Evolutionary conservation across 306 rosid species (phyloP), one percentile per base, ranked within the genome.

Genomic region (Sicyos edulis): DNA sequence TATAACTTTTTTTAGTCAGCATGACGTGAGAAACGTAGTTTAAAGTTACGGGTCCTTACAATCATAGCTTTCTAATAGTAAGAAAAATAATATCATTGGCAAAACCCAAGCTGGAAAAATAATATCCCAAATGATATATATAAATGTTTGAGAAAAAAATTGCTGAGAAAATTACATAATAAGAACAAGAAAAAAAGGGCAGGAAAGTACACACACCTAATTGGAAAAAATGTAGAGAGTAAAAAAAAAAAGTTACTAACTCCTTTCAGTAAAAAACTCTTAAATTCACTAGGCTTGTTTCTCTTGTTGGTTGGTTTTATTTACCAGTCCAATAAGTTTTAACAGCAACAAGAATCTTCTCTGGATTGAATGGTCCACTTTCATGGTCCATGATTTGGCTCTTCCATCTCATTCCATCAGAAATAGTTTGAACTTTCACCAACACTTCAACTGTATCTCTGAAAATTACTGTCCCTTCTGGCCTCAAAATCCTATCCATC

Each of bases 401-500:
- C 67, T 75, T 89, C 96, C 97, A 95, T 54, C 77, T 91, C 97
- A 95, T 95, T 19, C 82, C 86, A 26, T 89, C 89, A 26, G 88
- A 79, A 32, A 91, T 86, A 70, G 74, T 45, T 79, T 91, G 82
- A 67, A 95, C 64, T 83, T 95, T 95, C 73, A 86, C 84, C 6
- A 95, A 86, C 61, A 84, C 65, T 80, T 95, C 97, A 44, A 91
- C 96, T 29, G 83, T 66, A 20, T 91, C 99, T 80, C 99, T 86
- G 78, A 95, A 85, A 79, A 95, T 76, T 12, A 85, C 91, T 0
- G 96, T 82, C 53, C 99, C 97, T 87, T 95, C 99, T 2, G 97
- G 96, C 84, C 99, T 86, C 73, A 95, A 75, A 15, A 95, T 89
- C 79, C 99, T 95, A 57, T 91, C 99, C 91, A 89, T 89, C 86